phyloP scores from a whole-genome alignment of 2,329 filamentous ascomycete species.

The Pleomassaria siparia region DNA sequence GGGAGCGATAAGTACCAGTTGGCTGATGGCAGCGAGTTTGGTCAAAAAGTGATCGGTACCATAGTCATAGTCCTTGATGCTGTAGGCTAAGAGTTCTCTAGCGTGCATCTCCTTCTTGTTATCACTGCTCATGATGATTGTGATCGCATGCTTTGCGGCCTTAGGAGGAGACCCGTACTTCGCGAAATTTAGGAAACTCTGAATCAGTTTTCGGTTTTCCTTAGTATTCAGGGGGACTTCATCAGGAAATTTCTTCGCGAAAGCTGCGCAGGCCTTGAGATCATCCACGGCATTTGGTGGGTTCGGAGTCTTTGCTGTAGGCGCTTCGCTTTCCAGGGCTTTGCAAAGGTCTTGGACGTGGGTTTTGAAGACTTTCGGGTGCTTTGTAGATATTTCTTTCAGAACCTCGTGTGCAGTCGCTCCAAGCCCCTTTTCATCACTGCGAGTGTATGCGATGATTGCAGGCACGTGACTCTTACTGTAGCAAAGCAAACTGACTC shows the following conservation, averaged over 20 bases:
- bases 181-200: slow-evolving; percentile 80
- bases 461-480: slow-evolving; percentile 91
- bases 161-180: slow-evolving; percentile 77
- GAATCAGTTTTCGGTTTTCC: slow-evolving; percentile 74
- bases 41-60: slow-evolving; percentile 72
- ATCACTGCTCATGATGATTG: slow-evolving; percentile 77
- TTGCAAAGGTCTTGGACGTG: slow-evolving; percentile 91
- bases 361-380: slow-evolving; percentile 87
- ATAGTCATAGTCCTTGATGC: slow-evolving; percentile 73
- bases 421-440: slow-evolving; percentile 76
- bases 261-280: slow-evolving; percentile 89
- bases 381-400: slow-evolving; percentile 86
- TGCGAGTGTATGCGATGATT: slow-evolving; percentile 85
- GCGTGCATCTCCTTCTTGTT: slow-evolving; percentile 83
- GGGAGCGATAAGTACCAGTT: slow-evolving; percentile 74
- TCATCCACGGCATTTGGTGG: slow-evolving; percentile 81
- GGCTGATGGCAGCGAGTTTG: slow-evolving; percentile 70
- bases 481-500: slow-evolving; percentile 81
- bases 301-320: slow-evolving; percentile 66
- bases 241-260: slow-evolving; percentile 79
- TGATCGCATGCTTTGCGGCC: slow-evolving; percentile 90
- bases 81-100: slow-evolving; percentile 77
- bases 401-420: slow-evolving; percentile 83
- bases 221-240: slow-evolving; percentile 66
- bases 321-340: slow-evolving; percentile 78